Evolutionary conservation across 805 yeast genomes (phyloP), one percentile per base, ranked within the genome.

Genomic region (Saccharomycopsis lassenensis): DNA sequence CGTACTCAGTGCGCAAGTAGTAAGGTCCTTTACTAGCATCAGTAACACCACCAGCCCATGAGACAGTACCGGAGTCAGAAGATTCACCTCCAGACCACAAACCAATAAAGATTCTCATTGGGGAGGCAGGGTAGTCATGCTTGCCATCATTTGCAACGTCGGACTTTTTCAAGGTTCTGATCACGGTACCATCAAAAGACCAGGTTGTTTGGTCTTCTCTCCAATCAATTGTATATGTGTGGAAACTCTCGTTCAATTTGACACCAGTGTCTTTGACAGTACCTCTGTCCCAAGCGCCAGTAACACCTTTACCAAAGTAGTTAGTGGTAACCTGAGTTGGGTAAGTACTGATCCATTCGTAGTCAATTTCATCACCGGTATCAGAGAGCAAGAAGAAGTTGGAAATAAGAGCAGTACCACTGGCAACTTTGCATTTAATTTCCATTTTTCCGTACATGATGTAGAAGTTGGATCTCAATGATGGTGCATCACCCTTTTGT

Each of bases 381-480:
- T 79, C 86, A 29, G 58, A 50, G 49, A 76, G 81, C 27, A 79
- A 62, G 37, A 71, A 74, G 45, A 79, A 68, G 2, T 79, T 67
- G 0, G 84, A 71, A 11, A 77, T 65, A 21, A 79, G 61, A 31
- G 85, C 87, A 3, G 54, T 56, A 14, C 86, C 86, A 11, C 62
- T 50, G 6, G 83, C 77, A 10, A 78, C 70, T 52, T 71, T 62
- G 38, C 75, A 51, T 2, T 55, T 59, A 12, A 69, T 77, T 51
- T 77, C 83, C 8, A 77, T 68, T 41, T 67, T 68, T 34, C 87
- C 87, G 52, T 72, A 79, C 80, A 77, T 75, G 40, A 79, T 71
- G 56, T 76, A 76, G 51, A 74, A 76, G 45, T 71, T 63, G 10
- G 83, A 75, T 43, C 61, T 61, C 28, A 77, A 54, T 2, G 81